Evolutionary conservation across 805 yeast species (phyloP).

Genomic region (Deakozyma indianensis): DNA sequence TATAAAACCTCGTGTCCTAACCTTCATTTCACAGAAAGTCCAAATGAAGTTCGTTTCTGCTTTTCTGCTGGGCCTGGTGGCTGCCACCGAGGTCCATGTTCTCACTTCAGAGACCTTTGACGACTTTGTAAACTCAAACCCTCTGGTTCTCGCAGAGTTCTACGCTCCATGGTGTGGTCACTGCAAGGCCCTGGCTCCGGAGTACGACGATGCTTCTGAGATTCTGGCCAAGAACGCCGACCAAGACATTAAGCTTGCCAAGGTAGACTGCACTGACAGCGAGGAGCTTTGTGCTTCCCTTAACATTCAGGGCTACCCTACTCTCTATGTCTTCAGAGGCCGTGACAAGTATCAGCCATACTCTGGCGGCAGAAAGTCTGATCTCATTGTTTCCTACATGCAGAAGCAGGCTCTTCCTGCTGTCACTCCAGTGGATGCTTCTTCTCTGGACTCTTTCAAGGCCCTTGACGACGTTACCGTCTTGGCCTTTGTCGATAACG

Average conservation of each 20-base stretch:
- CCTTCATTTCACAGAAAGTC: no score
- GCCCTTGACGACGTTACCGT: slow-evolving; percentile 26
- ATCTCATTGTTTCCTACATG: slow-evolving; percentile 67
- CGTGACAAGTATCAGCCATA: slow-evolving; percentile 43
- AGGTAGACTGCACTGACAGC: slow-evolving; percentile 80
- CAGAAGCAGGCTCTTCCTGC: slow-evolving; percentile 70
- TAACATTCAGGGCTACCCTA: slow-evolving; percentile 69
- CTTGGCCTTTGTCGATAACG: slow-evolving; percentile 41
- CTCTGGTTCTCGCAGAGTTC: slow-evolving; percentile 72
- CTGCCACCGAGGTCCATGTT: slow-evolving; percentile 77
- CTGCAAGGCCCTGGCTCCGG: slow-evolving; percentile 35
- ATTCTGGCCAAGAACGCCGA: slow-evolving; percentile 4
- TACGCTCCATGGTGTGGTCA: slow-evolving; percentile 99
- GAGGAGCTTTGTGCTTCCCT: slow-evolving; percentile 54
- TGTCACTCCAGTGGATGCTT: slow-evolving; percentile 35
- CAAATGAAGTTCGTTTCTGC: slow-evolving; percentile 31
- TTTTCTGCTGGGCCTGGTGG: slow-evolving; percentile 46
- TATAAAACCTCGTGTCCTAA: no score
- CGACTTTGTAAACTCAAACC: slow-evolving; percentile 51
- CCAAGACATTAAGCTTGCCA: slow-evolving; percentile 35
- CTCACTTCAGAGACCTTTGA: slow-evolving; percentile 54
- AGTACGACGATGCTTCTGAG: slow-evolving; percentile 19
- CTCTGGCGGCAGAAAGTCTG: slow-evolving; percentile 73
- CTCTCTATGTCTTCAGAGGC: slow-evolving; percentile 54
- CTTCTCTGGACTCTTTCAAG: slow-evolving; percentile 35